Base-by-base conservation (phyloP, 2,329 filamentous ascomycete species). In the Balansia obtecta region DNA sequence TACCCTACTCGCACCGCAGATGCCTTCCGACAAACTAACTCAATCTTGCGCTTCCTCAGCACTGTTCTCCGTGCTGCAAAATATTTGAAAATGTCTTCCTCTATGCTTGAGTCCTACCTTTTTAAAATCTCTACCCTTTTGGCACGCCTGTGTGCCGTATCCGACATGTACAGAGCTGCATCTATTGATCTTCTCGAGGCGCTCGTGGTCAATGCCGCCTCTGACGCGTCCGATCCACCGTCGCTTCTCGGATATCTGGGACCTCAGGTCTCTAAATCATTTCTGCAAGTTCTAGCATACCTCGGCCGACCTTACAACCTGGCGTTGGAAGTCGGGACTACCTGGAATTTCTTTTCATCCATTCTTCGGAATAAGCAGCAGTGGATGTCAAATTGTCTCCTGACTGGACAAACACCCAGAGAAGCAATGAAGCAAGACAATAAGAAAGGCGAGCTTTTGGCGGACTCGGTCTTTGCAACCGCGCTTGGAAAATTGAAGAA, bases 211-310 rank as follows among this genome's bases (percentile, higher is more conserved):
- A 83, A 78, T 56, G 83, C 85, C 22, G 80, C 83, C 22, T 79
- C 79, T 53, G 70, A 74, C 15, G 69, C 76, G 32, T 75, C 74
- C n/a, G 89, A 96, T 57, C 88, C 90, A 1, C 87, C 88, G n/a
- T 96, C 91, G 7, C 74, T 98, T n/a, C 79, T 98, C 20, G 90
- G 90, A 33, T 88, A 95, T 61, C 73, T 98, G 7, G 89, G 89
- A 1, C 77, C 88, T 10, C 82, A 88, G 50, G 83, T 88, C 9
- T 87, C 90, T 11, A 88, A 87, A 58, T 84, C 86, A 39, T 95
- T 98, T 62, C 72, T 98, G 22, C 80, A 85, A 53, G 73, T 93
- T 6, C 70, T 97, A 7, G 83, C 86, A 4, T 78, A 81, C 53
- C 74, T 96, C 27, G 88, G 91, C 57, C 82, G 80, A 56, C 88